phyloP scores from a whole-genome alignment of 768 basidiomycete genomes.

The Xerocomellus intermedius region DNA sequence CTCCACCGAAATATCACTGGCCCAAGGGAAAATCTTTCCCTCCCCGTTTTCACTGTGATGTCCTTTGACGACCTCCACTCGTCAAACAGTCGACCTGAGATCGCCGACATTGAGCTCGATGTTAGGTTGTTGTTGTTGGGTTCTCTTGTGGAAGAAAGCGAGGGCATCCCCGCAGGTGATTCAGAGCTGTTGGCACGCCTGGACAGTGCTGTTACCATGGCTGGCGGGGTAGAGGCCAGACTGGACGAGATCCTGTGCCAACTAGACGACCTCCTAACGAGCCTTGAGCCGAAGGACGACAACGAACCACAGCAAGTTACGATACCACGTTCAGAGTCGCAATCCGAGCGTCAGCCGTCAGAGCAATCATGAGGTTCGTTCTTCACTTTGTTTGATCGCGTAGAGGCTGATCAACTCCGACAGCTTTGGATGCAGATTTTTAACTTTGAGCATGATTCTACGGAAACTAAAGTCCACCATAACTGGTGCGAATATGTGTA shows the following conservation, averaged over 20 bases:
- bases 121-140: constrained; percentile 34
- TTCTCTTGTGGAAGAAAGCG: constrained; percentile 29
- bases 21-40: too few species aligned
- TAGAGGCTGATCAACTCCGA: background rate
- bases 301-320: background rate
- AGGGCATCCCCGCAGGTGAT: constrained; percentile 35
- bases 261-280: constrained; percentile 52
- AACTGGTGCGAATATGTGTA: constrained; percentile 8
- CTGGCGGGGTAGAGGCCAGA: constrained; percentile 57
- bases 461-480: constrained; percentile 9
- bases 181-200: constrained; percentile 53
- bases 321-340: constrained; percentile 1
- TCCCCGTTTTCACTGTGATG: constrained; percentile 5
- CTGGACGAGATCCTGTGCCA: constrained; percentile 60
- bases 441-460: constrained; percentile 16
- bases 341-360: background rate
- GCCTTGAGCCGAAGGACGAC: constrained; percentile 35
- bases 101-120: constrained; percentile 36
- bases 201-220: constrained; percentile 57
- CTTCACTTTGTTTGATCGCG: background rate
- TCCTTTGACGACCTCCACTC: constrained; percentile 24
- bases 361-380: constrained; percentile 18
- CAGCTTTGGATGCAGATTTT: too few species aligned
- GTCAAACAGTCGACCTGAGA: constrained; percentile 9
- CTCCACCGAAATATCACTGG: too few species aligned